These are phyloP conservation scores for Saturnispora bothae DNA, from an alignment of 805 yeast species.

Conservation along the genomic window DNA sequence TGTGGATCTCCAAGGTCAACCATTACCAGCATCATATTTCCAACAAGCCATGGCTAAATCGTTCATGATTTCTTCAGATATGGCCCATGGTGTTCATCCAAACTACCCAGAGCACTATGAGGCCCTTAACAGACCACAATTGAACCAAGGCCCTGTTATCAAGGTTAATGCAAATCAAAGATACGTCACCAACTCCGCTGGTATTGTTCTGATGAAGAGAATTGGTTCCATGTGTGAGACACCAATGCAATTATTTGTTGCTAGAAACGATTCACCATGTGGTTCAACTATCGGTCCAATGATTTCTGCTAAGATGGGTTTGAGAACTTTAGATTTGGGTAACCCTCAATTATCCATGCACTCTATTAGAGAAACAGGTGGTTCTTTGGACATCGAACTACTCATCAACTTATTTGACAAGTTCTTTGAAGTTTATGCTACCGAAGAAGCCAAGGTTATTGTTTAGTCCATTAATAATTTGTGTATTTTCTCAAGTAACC, in stretches of 20 bases:
- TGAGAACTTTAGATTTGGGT: slow-evolving; percentile 81
- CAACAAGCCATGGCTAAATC: slow-evolving; percentile 62
- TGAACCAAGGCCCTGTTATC: slow-evolving; percentile 87
- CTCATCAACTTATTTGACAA: slow-evolving; percentile 52
- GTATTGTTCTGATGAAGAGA: slow-evolving; percentile 66
- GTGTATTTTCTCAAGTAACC: too few species aligned
- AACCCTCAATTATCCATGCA: slow-evolving; percentile 93
- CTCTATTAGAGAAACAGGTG: slow-evolving; percentile 86
- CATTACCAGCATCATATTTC: slow-evolving; percentile 29
- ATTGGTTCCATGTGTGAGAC: slow-evolving; percentile 56
- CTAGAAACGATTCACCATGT: slow-evolving; percentile 84
- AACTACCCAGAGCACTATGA: slow-evolving; percentile 76
- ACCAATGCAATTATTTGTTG: slow-evolving; percentile 92
- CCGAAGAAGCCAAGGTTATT: slow-evolving; percentile 33
- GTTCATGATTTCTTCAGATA: slow-evolving; percentile 84
- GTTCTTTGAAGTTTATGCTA: slow-evolving; percentile 40
- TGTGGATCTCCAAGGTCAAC: slow-evolving; percentile 25
- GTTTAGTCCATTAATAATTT: slow-evolving; percentile 26
- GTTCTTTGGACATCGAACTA: slow-evolving; percentile 57
- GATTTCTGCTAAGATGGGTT: slow-evolving; percentile 75
- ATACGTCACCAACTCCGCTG: slow-evolving; percentile 88
- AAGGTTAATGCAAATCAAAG: slow-evolving; percentile 93
- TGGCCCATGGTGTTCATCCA: slow-evolving; percentile 97
- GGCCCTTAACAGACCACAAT: slow-evolving; percentile 60
- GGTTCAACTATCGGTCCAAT: slow-evolving; percentile 97